Evolutionary conservation across 805 yeast genomes (phyloP).

Genomic region (Candida odintsovae): DNA sequence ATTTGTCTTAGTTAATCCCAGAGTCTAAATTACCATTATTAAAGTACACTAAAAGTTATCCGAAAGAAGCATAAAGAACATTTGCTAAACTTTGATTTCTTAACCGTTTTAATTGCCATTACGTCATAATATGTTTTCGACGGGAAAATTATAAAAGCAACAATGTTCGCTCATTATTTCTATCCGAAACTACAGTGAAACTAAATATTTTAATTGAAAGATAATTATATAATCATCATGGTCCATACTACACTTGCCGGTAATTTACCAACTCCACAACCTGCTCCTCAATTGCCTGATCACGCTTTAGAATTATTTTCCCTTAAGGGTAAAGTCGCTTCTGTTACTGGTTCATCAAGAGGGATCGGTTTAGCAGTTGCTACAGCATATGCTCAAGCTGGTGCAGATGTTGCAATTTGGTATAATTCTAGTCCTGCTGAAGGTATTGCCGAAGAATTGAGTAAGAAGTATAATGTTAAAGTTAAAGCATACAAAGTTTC

Average conservation of each 20-base stretch:
- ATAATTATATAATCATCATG: not conserved
- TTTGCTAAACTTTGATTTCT: not conserved
- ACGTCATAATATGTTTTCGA: not conserved
- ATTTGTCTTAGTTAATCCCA: too few relatives aligned
- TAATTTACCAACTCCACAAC: constrained; percentile 34
- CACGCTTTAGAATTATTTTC: constrained; percentile 66
- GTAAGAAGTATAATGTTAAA: constrained; percentile 55
- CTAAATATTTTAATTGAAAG: too few relatives aligned
- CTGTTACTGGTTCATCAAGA: constrained; percentile 76
- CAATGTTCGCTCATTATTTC: not conserved
- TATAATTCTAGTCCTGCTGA: constrained; percentile 25
- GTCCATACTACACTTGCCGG: constrained; percentile 20
- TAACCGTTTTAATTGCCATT: not conserved
- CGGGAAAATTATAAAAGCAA: constrained; percentile 1
- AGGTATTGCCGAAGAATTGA: constrained; percentile 44
- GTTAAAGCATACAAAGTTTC: constrained; percentile 49
- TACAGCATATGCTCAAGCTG: constrained; percentile 81
- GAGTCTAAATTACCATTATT: too few relatives aligned
- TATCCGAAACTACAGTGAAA: not conserved
- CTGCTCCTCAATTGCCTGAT: constrained; percentile 44
- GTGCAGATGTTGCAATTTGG: constrained; percentile 68
- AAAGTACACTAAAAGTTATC: too few relatives aligned
- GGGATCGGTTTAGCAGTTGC: constrained; percentile 86
- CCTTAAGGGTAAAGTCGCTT: constrained; percentile 79
- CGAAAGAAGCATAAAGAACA: not conserved